phyloP scores from a whole-genome alignment of 768 basidiomycete species.

The Hericium coralloides region DNA sequence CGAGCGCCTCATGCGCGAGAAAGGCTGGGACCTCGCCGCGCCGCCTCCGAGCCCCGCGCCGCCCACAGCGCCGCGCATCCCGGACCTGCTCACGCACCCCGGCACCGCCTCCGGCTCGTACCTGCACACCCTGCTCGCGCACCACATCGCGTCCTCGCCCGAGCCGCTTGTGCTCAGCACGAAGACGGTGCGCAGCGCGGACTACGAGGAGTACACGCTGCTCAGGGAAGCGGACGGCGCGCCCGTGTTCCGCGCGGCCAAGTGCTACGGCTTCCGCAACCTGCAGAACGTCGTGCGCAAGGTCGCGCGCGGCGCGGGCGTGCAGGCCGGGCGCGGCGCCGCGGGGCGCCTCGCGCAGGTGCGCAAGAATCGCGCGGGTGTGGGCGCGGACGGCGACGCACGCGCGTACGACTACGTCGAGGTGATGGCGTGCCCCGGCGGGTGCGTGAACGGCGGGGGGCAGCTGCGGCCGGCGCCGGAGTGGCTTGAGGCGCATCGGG shows the following conservation, averaged over 20 bases:
- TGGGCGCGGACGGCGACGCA: conserved; percentile 19
- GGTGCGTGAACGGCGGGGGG: conserved; percentile 96
- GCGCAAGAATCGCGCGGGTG: conserved; percentile 43
- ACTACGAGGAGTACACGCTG: conserved; percentile 71
- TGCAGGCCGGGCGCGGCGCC: conserved; percentile 22
- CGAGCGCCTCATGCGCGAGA: conserved; percentile 74
- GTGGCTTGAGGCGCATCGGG: neutral
- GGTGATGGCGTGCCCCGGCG: conserved; percentile 98
- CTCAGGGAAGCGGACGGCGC: conserved; percentile 33
- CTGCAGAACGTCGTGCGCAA: conserved; percentile 94
- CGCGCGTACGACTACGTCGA: conserved; percentile 83
- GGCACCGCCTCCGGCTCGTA: conserved; percentile 93
- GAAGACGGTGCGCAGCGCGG: conserved; percentile 58
- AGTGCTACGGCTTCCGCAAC: conserved; percentile 96
- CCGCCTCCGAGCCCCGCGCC: conserved; percentile 16
- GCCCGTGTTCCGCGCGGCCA: conserved; percentile 84
- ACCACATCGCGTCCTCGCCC: conserved; percentile 34
- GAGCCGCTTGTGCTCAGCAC: conserved; percentile 28
- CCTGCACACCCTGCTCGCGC: conserved; percentile 66
- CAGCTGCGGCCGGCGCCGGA: conserved; percentile 42
- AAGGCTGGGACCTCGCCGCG: conserved; percentile 63
- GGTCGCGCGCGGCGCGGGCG: conserved; percentile 77
- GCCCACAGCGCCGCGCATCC: conserved; percentile 29
- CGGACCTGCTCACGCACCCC: conserved; percentile 66
- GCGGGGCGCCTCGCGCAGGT: conserved; percentile 48